Evolutionary conservation across 306 rosid genomes (phyloP).

Genomic region (Quercus agrifolia): DNA sequence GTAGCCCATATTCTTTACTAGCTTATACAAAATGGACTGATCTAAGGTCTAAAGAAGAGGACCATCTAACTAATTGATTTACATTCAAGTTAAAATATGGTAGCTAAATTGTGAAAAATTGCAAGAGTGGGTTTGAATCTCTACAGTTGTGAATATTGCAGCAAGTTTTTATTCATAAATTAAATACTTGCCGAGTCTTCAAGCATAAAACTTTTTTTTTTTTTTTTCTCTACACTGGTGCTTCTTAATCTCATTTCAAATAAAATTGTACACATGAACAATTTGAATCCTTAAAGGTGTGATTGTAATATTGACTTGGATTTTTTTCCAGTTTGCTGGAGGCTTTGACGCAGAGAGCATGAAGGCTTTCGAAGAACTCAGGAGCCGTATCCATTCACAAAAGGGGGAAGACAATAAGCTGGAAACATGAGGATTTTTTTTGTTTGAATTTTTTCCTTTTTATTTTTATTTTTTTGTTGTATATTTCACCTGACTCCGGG

Average conservation of each 20-base stretch:
- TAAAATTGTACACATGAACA: background rate
- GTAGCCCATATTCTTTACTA: constrained; percentile 26
- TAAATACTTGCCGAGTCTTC: too few species aligned
- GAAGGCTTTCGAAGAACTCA: constrained; percentile 91
- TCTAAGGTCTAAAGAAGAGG: background rate
- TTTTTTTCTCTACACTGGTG: too few species aligned
- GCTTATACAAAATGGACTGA: background rate
- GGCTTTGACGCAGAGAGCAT: constrained; percentile 92
- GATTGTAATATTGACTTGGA: constrained; percentile 12
- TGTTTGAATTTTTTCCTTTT: background rate
- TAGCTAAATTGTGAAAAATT: background rate
- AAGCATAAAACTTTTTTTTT: background rate
- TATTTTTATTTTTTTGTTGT: constrained; percentile 27
- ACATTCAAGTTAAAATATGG: too few species aligned
- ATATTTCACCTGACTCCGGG: constrained; percentile 25
- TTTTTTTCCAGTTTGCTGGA: constrained; percentile 78
- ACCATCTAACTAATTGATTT: background rate
- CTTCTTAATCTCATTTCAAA: background rate
- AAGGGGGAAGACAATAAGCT: constrained; percentile 46
- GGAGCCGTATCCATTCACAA: constrained; percentile 56
- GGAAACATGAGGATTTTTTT: constrained; percentile 33
- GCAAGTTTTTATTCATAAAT: too few species aligned
- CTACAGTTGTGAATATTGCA: too few species aligned
- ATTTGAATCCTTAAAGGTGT: background rate
- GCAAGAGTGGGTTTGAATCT: background rate